phyloP scores from a whole-genome alignment of 2,329 filamentous ascomycete species.

The Juglanconis sp. region DNA sequence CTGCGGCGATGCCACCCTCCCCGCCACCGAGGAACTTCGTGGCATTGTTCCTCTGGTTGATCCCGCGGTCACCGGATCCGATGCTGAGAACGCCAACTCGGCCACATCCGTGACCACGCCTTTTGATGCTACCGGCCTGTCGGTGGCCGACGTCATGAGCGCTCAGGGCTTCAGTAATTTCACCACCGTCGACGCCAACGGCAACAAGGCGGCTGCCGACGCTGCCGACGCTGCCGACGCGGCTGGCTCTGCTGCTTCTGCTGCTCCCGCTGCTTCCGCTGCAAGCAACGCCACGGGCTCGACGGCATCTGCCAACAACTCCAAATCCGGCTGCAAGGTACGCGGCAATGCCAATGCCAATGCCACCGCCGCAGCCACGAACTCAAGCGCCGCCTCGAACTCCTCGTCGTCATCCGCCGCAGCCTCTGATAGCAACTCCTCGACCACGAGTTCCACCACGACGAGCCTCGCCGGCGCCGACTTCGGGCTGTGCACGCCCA shows the following conservation, averaged over 20 bases:
- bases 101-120: slow-evolving; percentile 46
- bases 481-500: slow-evolving; percentile 13
- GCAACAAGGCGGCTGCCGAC: slow-evolving; percentile 18
- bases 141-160: slow-evolving; percentile 58
- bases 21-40: slow-evolving; percentile 55
- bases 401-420: not conserved
- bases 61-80: slow-evolving; percentile 53
- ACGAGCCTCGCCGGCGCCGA: slow-evolving; percentile 6
- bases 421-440: slow-evolving; percentile 13
- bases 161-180: slow-evolving; percentile 61
- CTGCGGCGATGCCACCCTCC: slow-evolving; percentile 58
- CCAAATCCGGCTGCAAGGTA: slow-evolving; percentile 16
- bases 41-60: slow-evolving; percentile 64
- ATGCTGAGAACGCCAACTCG: slow-evolving; percentile 56
- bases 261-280: slow-evolving; percentile 2
- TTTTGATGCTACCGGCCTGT: slow-evolving; percentile 55
- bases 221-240: not conserved
- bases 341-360: slow-evolving; percentile 9
- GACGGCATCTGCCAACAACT: not conserved
- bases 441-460: not conserved
- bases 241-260: too few relatives aligned
- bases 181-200: slow-evolving; percentile 34
- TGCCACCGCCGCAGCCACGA: not conserved
- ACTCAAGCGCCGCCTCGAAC: not conserved
- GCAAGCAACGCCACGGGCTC: slow-evolving; percentile 15